Evolutionary conservation across 2,329 filamentous ascomycete genomes (phyloP), one percentile per base, ranked within the genome.

Genomic region (Alternaria gansuensis): DNA sequence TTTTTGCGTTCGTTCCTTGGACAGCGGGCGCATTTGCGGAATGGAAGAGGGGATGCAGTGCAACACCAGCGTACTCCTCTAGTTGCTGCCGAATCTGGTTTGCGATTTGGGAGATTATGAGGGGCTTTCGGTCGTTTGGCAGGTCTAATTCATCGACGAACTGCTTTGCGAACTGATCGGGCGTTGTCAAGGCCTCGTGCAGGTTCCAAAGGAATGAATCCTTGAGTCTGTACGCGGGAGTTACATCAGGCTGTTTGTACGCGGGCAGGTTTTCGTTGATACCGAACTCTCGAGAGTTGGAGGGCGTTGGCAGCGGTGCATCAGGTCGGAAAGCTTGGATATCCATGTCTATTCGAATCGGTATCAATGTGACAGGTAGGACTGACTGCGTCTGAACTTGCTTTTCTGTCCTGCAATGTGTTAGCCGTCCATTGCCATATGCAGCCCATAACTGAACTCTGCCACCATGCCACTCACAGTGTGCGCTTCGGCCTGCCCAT

Each of bases 131-230:
- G 40, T 89, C 85, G 60, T 91, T 89, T 4, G 94, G 94, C 40
- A 99, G 85, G 75, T 99, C 95, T 40, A 99, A 84, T 75, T 99
- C 95, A 65, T 96, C 92, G 1, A 96, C 93, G 66, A 98, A 87
- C 2, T 86, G 88, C 68, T 90, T 87, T n/a, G 95, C 95, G 75
- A 98, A 99, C 73, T 96, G 91, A 73, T 99, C 95, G 0, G 95
- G 96, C 0, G 95, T 99, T 51, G 93, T 91, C 58, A 97, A 82
- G 0, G 92, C 91, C 80, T 99, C 95, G 78, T 98, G 94, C 13
- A 99, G 84, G 71, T 99, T 99, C 95, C 95, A 99, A 51, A 97
- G 81, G 71, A 99, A 98, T n/a, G 91, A 90, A 70, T 99, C 95
- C 71, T 96, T 93, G 57, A 99, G 83, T 63, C 95, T 88, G 78